Percentiles rank a stretch among this genome's conserved stretches.
These are phyloP conservation scores for Madurella mycetomatis DNA, from an alignment of 2,329 filamentous ascomycete genomes.

Conservation along the genomic window DNA sequence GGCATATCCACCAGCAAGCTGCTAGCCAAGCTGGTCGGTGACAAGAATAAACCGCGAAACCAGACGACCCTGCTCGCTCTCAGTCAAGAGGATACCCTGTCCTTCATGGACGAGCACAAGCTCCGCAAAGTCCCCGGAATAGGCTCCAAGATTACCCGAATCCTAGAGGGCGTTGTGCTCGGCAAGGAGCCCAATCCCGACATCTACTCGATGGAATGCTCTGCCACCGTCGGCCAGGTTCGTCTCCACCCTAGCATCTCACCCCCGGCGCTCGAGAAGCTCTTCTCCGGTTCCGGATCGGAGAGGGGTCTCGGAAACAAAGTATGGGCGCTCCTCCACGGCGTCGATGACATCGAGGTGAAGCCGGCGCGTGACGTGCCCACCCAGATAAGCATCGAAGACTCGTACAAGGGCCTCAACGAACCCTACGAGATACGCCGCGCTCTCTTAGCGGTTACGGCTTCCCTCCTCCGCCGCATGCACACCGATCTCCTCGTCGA, in stretches of 20 bases:
- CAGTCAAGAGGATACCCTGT: conserved; percentile 49
- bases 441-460: conserved; percentile 64
- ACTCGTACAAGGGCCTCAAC: conserved; percentile 74
- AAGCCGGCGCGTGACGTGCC: conserved; percentile 67
- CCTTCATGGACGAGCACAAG: conserved; percentile 71
- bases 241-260: conserved; percentile 60
- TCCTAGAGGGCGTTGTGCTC: conserved; percentile 52
- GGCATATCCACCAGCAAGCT: conserved; percentile 86
- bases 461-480: conserved; percentile 73
- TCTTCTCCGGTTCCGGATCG: conserved; percentile 66
- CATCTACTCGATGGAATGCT: conserved; percentile 35
- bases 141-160: conserved; percentile 67
- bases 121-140: conserved; percentile 82
- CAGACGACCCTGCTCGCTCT: conserved; percentile 80
- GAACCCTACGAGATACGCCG: conserved; percentile 58
- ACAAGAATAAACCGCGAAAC: conserved; percentile 76
- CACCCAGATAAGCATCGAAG: conserved; percentile 89
- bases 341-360: conserved; percentile 71
- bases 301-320: conserved; percentile 67
- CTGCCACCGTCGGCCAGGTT: conserved; percentile 62
- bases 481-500: conserved; percentile 65
- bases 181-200: conserved; percentile 31
- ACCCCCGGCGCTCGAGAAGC: conserved; percentile 58
- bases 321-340: conserved; percentile 76
- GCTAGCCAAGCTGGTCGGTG: conserved; percentile 79